These are phyloP conservation scores for Phialophora macrospora DNA, from an alignment of 2,329 filamentous ascomycete species.

Conservation along the genomic window DNA sequence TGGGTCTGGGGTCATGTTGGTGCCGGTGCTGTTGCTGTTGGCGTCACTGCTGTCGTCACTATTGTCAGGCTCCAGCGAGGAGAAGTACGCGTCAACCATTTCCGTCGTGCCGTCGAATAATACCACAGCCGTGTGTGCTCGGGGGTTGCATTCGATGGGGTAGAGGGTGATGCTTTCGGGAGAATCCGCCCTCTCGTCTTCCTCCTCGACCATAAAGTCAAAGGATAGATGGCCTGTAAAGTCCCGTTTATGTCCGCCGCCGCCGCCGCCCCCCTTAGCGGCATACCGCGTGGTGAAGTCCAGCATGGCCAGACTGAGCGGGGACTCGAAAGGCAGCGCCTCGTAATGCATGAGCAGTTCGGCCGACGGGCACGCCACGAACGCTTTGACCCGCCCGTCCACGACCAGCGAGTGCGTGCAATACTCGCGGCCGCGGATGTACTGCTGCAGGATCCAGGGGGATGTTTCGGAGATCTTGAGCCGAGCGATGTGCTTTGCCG, in stretches of 20 bases:
- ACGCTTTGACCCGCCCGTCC: constrained; percentile 66
- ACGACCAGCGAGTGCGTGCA: constrained; percentile 74
- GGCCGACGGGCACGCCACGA: constrained; percentile 68
- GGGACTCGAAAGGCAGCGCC: constrained; percentile 60
- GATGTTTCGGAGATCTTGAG: constrained; percentile 60
- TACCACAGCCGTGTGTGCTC: constrained; percentile 69
- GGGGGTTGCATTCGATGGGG: constrained; percentile 73
- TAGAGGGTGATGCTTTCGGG: constrained; percentile 51
- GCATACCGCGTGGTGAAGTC: constrained; percentile 67
- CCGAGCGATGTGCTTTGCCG: constrained; percentile 58
- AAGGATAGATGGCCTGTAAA: constrained; percentile 75
- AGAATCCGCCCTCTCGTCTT: constrained; percentile 37
- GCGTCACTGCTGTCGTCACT: too few relatives aligned
- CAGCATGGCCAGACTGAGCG: constrained; percentile 65
- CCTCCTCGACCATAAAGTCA: constrained; percentile 68
- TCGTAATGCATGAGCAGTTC: constrained; percentile 70
- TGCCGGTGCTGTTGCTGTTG: not conserved
- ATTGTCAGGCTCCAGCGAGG: constrained; percentile 44
- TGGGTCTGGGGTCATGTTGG: not conserved
- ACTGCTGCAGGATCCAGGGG: constrained; percentile 73
- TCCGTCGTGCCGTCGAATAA: constrained; percentile 58
- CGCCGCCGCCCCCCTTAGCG: constrained; percentile 45
- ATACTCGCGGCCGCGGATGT: constrained; percentile 67
- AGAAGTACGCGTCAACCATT: constrained; percentile 60
- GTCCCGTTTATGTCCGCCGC: too few relatives aligned